These are phyloP conservation scores for Austroboletus novae-zelandiae DNA, from an alignment of 1,284 basidiomycete species.

Conservation along the genomic window DNA sequence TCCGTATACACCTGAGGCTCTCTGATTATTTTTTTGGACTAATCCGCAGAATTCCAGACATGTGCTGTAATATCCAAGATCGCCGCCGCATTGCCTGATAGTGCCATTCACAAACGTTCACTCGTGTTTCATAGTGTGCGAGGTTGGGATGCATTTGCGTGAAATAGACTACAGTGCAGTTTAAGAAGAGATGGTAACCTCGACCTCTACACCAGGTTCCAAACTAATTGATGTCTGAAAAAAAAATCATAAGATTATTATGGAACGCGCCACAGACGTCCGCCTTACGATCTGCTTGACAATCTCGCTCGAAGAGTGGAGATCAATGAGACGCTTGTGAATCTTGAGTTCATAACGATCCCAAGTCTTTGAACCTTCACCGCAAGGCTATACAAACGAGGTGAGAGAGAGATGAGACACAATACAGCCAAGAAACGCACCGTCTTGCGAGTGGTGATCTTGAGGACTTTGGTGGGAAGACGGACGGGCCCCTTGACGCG, in stretches of 20 bases:
- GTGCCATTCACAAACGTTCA: neutral
- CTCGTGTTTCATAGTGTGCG: neutral
- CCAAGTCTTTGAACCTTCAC: constrained; percentile 99
- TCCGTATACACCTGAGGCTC: too few species aligned
- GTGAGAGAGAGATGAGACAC: constrained; percentile 6
- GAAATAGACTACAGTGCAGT: constrained; percentile 1
- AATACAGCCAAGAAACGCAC: constrained; percentile 45
- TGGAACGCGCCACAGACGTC: neutral
- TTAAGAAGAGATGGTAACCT: constrained; percentile 90
- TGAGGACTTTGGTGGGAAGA: constrained; percentile 97
- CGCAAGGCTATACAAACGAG: constrained; percentile 72
- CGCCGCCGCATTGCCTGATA: too few species aligned
- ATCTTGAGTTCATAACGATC: constrained; percentile 99
- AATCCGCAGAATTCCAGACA: too few species aligned
- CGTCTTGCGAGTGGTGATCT: constrained; percentile 98
- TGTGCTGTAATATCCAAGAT: too few species aligned
- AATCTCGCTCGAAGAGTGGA: constrained; percentile 97
- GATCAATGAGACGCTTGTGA: constrained; percentile 99
- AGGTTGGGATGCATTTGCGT: neutral
- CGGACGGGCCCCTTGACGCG: constrained; percentile 99
- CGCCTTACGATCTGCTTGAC: constrained; percentile 97
- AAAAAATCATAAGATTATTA: constrained; percentile 6
- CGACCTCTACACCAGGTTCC: constrained; percentile 99
- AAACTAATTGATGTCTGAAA: constrained; percentile 93
- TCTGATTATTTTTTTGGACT: too few species aligned